Conservation (phyloP, 768 basidiomycete species). For the Tylopilus felleus region DNA sequence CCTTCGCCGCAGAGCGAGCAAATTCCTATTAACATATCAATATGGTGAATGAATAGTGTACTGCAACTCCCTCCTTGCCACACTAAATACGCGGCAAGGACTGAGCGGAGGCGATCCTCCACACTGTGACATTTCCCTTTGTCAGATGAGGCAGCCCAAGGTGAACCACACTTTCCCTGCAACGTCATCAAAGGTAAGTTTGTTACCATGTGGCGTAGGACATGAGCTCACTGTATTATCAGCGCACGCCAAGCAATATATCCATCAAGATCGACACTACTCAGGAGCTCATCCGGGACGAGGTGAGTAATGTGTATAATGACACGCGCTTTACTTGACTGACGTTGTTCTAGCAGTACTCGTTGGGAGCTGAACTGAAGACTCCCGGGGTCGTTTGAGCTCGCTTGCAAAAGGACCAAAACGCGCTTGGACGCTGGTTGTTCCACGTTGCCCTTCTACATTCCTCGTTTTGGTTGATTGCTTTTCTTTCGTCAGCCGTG, state of each 20-base stretch:
- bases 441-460: neutral
- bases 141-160: constrained; percentile 2
- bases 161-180: neutral
- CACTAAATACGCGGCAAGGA: constrained; percentile 50
- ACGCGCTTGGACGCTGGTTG: neutral
- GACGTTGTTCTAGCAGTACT: neutral
- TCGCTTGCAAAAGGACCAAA: neutral
- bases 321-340: neutral
- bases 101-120: constrained; percentile 31
- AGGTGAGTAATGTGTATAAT: neutral
- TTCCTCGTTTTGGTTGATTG: neutral
- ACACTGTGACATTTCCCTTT: constrained; percentile 3
- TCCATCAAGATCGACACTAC: neutral
- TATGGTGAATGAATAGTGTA: constrained; percentile 41
- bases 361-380: neutral
- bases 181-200: constrained; percentile 6
- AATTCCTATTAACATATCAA: neutral
- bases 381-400: neutral
- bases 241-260: constrained; percentile 33
- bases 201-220: no score
- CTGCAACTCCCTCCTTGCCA: constrained; percentile 58
- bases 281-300: neutral
- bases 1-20: neutral
- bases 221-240: neutral
- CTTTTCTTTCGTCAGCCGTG: neutral